These are phyloP conservation scores for Hypomontagnella monticulosa DNA, from an alignment of 495 filamentous ascomycete genomes.

Conservation along the genomic window DNA sequence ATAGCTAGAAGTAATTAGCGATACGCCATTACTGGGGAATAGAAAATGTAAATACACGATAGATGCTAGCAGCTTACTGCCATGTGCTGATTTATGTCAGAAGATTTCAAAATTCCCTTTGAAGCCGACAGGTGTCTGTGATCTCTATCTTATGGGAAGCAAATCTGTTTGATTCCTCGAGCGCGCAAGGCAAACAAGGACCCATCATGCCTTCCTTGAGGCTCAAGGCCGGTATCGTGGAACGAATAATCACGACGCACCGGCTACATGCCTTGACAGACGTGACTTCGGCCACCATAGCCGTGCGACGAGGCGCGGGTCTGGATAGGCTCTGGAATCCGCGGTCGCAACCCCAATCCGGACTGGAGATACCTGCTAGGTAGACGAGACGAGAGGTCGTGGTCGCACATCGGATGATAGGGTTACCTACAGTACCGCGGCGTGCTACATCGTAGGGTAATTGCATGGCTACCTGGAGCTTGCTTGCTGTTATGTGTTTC, in stretches of 20 bases:
- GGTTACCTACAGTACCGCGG: slow-evolving; percentile 8
- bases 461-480: slow-evolving; percentile 1
- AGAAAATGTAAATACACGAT: too few species aligned
- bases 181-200: too few species aligned
- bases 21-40: too few species aligned
- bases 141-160: too few species aligned
- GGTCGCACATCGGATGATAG: slow-evolving; percentile 14
- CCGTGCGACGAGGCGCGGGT: neutral
- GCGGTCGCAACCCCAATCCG: neutral
- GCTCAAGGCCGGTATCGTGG: slow-evolving; percentile 1
- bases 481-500: neutral
- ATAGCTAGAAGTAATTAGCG: too few species aligned
- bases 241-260: neutral
- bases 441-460: slow-evolving; percentile 7
- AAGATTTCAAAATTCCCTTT: too few species aligned
- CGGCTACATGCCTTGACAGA: slow-evolving; percentile 21
- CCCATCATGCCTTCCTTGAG: neutral
- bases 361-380: neutral
- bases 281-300: slow-evolving; percentile 2
- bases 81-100: too few species aligned
- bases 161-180: too few species aligned
- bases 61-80: too few species aligned
- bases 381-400: too few species aligned
- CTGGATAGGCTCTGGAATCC: neutral
- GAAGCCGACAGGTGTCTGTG: too few species aligned